Percentiles rank a stretch among this genome's conserved stretches.
phyloP scores from a whole-genome alignment of 2,329 filamentous ascomycete species.

The Pseudogymnoascus sp. region DNA sequence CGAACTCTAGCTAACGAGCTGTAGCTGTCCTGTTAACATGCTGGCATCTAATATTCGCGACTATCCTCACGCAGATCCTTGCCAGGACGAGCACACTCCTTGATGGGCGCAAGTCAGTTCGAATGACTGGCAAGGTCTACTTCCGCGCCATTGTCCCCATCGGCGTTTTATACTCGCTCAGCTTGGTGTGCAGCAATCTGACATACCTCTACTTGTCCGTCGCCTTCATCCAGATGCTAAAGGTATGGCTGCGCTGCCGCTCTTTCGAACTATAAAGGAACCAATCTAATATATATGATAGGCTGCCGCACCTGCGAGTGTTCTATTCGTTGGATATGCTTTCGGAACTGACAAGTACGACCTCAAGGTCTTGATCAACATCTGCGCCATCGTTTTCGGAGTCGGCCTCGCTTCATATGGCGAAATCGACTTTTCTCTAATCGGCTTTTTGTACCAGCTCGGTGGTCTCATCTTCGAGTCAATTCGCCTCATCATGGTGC shows the following conservation, averaged over 20 bases:
- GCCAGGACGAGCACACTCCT: constrained; percentile 55
- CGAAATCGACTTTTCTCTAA: constrained; percentile 60
- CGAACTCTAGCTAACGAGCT: constrained; percentile 17
- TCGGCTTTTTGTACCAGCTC: constrained; percentile 61
- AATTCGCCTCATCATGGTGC: constrained; percentile 74
- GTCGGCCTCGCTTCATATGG: constrained; percentile 48
- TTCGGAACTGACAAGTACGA: constrained; percentile 5
- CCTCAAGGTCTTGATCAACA: constrained; percentile 29
- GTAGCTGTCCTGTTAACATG: constrained; percentile 51
- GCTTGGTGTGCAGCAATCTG: constrained; percentile 58
- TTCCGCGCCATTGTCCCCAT: constrained; percentile 57
- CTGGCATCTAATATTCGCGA: constrained; percentile 62
- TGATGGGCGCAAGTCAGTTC: constrained; percentile 53
- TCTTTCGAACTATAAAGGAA: constrained; percentile 36
- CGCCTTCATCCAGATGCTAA: constrained; percentile 65
- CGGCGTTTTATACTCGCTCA: constrained; percentile 56
- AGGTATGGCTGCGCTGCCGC: constrained; percentile 59
- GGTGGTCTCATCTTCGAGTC: constrained; percentile 75
- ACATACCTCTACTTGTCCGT: constrained; percentile 61
- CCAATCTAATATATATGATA: not conserved
- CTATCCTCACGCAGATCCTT: constrained; percentile 56
- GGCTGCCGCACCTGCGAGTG: constrained; percentile 1
- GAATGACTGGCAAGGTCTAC: constrained; percentile 54
- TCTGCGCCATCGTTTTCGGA: constrained; percentile 44
- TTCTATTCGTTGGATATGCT: constrained; percentile 4